Evolutionary conservation across 768 basidiomycete species (phyloP), one percentile per base, ranked within the genome.

Genomic region (Tremella fuciformis): DNA sequence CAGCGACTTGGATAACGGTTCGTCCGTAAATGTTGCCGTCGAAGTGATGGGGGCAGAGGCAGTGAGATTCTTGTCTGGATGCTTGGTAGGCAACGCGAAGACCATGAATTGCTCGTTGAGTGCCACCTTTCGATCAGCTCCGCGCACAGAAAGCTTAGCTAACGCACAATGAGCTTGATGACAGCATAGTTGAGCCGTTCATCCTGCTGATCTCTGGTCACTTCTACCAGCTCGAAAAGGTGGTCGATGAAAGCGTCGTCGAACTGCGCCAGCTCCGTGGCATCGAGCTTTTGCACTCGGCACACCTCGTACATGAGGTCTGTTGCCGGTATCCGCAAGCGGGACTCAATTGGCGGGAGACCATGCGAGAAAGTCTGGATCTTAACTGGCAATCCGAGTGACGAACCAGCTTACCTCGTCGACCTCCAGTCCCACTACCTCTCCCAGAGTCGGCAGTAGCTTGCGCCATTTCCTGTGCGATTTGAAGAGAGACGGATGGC

Each of bases 51-150:
- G 47, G 34, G 53, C 39, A 60, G 51, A 50, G 40, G 58, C 38
- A 41, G 47, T 55, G 29, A 34, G 29, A 38, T 39, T 42, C 50
- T 55, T 47, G 26, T 38, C 51, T 24, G 37, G 15, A 34, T 34
- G 29, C 42, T 68, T 69, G 39, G 66, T 34, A 7, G 73, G 73
- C 42, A 91, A 71, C 2, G 85, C 84, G 0, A 89, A 86, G 4
- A 97, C 91, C 94, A 99, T 99, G 78, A 94, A 99, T 77, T 98
- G 93, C 74, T 99, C 94, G 70, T 97, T 99, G 26, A 99, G 80
- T 0, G 92, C 86, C 29, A 92, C 86, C 91, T 93, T 8, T 21
- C 24, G 40, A 26, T 22, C 26, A 61, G 41, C 21, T 2, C 24
- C n/a, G 16, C 42, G n/a, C 15, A 46, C 22, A 13, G 19, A 24